Percentiles rank a stretch among this genome's conserved stretches.
Evolutionary conservation across 106 monocot genomes (phyloP).

Genomic region (Phalaenopsis aphrodite): DNA sequence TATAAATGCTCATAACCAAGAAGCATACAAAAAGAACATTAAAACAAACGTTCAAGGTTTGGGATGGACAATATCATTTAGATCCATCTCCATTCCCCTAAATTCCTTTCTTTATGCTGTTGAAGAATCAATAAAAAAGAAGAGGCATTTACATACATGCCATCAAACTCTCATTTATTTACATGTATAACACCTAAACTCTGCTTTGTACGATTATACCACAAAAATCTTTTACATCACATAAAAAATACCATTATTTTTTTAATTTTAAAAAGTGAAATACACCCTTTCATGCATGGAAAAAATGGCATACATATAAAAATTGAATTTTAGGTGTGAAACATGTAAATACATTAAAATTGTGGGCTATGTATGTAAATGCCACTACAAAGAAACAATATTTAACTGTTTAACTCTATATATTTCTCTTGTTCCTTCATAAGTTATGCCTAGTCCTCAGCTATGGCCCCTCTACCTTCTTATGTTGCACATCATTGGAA

Average conservation of each 20-base stretch:
- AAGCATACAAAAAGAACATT: not conserved
- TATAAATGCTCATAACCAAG: not conserved
- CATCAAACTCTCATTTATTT: no score
- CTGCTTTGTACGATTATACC: no score
- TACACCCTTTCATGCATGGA: no score
- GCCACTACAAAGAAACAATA: not conserved
- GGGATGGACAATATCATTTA: not conserved
- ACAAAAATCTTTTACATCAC: no score
- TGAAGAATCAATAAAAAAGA: not conserved
- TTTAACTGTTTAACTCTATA: not conserved
- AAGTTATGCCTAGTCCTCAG: not conserved
- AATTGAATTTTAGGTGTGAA: no score
- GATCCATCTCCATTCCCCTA: not conserved
- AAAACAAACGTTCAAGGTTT: not conserved
- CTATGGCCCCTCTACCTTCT: not conserved
- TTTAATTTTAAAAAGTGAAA: no score
- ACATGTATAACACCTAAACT: no score
- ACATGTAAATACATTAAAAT: no score
- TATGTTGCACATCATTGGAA: not conserved
- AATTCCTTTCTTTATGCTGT: not conserved
- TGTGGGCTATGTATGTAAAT: no score
- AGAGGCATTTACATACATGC: not conserved
- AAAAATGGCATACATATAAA: no score
- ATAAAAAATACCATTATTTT: no score
- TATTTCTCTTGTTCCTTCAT: not conserved